These are phyloP conservation scores for Cercospora zeina DNA, from an alignment of 2,329 filamentous ascomycete genomes.

Conservation along the genomic window DNA sequence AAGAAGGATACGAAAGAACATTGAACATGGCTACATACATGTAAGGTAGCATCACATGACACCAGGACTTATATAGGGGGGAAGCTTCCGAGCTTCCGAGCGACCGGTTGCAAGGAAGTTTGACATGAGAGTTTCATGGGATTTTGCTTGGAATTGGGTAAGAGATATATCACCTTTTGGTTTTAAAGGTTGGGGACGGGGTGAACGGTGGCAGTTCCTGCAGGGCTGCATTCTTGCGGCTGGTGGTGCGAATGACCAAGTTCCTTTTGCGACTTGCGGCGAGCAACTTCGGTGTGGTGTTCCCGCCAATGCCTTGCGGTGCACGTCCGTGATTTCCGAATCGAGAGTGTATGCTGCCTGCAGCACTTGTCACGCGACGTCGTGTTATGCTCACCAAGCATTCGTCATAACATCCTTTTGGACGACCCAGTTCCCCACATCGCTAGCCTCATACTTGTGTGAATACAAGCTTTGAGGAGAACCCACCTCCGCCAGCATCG, in stretches of 20 bases:
- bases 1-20: neutral
- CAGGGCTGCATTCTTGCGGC: neutral
- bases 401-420: neutral
- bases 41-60: neutral
- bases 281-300: neutral
- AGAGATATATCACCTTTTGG: no score
- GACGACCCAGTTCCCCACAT: neutral
- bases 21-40: neutral
- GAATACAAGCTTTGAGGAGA: slow-evolving; percentile 1
- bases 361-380: neutral
- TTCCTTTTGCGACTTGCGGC: neutral
- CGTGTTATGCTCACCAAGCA: neutral
- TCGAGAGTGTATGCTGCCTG: neutral
- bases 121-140: neutral
- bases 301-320: neutral
- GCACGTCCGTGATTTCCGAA: neutral
- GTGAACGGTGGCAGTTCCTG: no score
- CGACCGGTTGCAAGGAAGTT: neutral
- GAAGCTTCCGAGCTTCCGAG: neutral
- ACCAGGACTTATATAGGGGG: neutral
- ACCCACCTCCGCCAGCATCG: neutral
- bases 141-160: slow-evolving; percentile 2
- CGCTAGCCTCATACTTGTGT: neutral
- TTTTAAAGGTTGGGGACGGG: no score
- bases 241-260: neutral